Percentiles rank a stretch among this genome's conserved stretches.
Evolutionary conservation across 495 filamentous ascomycete genomes (phyloP).

Genomic region (Penicillium riverlandense): DNA sequence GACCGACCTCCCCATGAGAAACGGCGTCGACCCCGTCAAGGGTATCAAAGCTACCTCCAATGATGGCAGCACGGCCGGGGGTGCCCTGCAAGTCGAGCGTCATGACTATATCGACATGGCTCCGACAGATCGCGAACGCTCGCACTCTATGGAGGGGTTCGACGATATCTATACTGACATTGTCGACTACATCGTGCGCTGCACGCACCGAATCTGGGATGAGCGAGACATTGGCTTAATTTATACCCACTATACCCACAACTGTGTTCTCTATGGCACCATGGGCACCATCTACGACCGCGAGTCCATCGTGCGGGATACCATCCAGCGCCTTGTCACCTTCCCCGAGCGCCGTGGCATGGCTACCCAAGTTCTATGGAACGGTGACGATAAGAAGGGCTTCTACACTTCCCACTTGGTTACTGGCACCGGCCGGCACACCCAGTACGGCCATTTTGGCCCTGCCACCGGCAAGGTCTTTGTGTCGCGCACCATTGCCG

Average conservation of each 20-base stretch:
- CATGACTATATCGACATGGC: conserved; percentile 2
- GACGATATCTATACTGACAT: conserved; percentile 3
- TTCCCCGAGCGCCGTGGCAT: conserved; percentile 1
- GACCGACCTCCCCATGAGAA: no score
- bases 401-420: conserved; percentile 3
- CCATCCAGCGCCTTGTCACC: conserved; percentile 1
- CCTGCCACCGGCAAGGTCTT: conserved; percentile 1
- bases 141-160: conserved; percentile 2
- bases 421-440: conserved; percentile 1
- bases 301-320: conserved; percentile 1
- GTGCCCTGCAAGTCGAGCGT: background rate
- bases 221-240: conserved; percentile 2
- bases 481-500: conserved; percentile 2
- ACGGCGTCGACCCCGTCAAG: no score
- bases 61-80: no score
- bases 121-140: background rate
- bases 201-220: conserved; percentile 2
- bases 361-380: conserved; percentile 3
- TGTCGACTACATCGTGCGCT: conserved; percentile 4
- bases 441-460: conserved; percentile 1
- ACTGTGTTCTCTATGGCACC: conserved; percentile 1
- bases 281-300: conserved; percentile 2
- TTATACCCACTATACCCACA: conserved; percentile 3
- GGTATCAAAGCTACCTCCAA: no score
- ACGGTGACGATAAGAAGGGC: conserved; percentile 1